Evolutionary conservation across 2,329 filamentous ascomycete genomes (phyloP).

Genomic region (Chalaropsis thielavioides): DNA sequence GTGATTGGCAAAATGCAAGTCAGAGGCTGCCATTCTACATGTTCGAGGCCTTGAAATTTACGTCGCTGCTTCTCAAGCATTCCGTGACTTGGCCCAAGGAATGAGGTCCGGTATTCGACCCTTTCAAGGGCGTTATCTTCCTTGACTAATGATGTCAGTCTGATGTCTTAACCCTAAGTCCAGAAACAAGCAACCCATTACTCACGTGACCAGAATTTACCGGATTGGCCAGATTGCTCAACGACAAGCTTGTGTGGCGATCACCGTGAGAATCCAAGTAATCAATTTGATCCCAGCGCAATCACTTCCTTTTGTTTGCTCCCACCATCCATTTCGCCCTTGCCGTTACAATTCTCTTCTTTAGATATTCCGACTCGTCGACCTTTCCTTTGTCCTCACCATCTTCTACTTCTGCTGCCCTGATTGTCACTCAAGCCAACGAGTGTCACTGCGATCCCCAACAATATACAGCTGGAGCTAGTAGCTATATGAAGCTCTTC

Average conservation of each 20-base stretch:
- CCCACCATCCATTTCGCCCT: neutral
- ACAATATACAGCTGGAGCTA: neutral
- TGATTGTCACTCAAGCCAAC: neutral
- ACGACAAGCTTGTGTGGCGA: neutral
- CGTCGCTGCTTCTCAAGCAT: too few species aligned
- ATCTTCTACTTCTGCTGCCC: neutral
- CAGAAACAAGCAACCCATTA: neutral
- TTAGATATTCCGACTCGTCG: neutral
- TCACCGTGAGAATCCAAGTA: neutral
- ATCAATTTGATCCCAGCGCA: neutral
- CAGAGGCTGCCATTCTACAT: neutral
- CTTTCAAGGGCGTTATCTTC: neutral
- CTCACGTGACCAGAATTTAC: neutral
- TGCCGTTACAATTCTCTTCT: neutral
- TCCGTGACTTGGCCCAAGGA: too few species aligned
- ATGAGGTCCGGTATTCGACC: neutral
- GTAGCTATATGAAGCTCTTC: neutral
- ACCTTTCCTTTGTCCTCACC: neutral
- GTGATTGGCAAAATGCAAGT: neutral
- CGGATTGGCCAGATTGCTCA: constrained; percentile 2
- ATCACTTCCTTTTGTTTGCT: neutral
- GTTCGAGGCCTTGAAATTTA: neutral
- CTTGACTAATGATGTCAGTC: neutral
- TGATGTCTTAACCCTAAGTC: neutral
- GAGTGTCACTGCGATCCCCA: neutral